Conservation (phyloP, 768 basidiomycete genomes). For the Rhizopogon roseolus region DNA sequence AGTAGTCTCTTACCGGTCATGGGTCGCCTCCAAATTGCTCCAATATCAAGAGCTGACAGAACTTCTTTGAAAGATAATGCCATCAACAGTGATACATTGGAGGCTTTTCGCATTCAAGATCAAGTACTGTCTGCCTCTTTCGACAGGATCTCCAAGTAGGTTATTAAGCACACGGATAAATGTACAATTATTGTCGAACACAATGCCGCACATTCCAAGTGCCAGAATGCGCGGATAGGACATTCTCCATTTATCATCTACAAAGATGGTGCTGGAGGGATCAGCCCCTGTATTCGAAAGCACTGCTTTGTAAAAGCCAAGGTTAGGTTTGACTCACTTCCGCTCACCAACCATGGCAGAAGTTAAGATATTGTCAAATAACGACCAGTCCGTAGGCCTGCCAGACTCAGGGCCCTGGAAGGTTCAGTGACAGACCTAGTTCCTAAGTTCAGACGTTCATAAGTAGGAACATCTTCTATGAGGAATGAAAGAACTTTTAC, state of each 20-base stretch:
- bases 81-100: constrained; percentile 39
- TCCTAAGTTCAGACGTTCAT: constrained; percentile 42
- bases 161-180: constrained; percentile 45
- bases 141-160: constrained; percentile 40
- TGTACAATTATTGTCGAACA: constrained; percentile 37
- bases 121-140: constrained; percentile 39
- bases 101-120: constrained; percentile 33
- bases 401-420: constrained; percentile 88
- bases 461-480: background rate
- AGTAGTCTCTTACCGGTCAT: no score
- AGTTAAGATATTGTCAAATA: no score
- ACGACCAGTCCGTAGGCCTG: constrained; percentile 67
- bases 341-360: no score
- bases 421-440: constrained; percentile 96
- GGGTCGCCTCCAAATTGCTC: no score
- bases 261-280: constrained; percentile 44
- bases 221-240: constrained; percentile 53
- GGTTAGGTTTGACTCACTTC: no score
- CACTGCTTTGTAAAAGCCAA: no score
- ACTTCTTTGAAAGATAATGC: constrained; percentile 44
- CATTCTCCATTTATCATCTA: constrained; percentile 59
- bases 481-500: constrained; percentile 34
- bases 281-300: no score
- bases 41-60: constrained; percentile 55
- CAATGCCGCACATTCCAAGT: constrained; percentile 49